These are phyloP conservation scores for Linum lewisii DNA, from an alignment of 345 rosid species.

Conservation along the genomic window DNA sequence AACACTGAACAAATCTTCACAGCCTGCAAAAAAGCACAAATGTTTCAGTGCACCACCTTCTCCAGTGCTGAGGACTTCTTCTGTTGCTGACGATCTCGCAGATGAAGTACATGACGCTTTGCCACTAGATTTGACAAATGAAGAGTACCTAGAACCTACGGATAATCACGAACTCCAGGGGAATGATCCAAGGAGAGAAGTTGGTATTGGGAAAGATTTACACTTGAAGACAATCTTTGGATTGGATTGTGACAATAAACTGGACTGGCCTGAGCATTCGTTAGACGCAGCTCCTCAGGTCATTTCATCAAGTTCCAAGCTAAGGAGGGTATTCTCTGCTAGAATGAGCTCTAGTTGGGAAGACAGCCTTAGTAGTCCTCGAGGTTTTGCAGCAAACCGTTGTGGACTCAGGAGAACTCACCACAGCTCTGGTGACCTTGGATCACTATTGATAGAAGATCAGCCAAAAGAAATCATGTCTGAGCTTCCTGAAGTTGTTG, in stretches of 20 bases:
- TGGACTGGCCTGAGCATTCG: conserved; percentile 89
- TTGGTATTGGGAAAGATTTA: conserved; percentile 26
- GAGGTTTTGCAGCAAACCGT: conserved; percentile 22
- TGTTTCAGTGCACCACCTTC: conserved; percentile 87
- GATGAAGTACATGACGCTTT: conserved; percentile 33
- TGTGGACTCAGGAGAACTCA: conserved; percentile 53
- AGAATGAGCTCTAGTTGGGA: conserved; percentile 41
- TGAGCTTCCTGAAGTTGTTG: conserved; percentile 23
- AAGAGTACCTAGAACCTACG: conserved; percentile 24
- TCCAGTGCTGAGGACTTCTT: conserved; percentile 64
- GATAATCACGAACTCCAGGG: conserved; percentile 17
- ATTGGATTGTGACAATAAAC: conserved; percentile 20
- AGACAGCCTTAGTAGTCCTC: conserved; percentile 32
- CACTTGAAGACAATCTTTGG: conserved; percentile 38
- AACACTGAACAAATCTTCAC: conserved; percentile 64
- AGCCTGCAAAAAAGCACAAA: conserved; percentile 48
- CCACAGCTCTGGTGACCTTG: conserved; percentile 56
- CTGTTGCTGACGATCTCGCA: conserved; percentile 58
- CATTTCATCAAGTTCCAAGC: conserved; percentile 43
- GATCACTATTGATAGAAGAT: conserved; percentile 30
- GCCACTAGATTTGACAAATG: conserved; percentile 31
- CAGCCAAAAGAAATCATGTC: conserved; percentile 19
- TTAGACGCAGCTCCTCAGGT: conserved; percentile 60
- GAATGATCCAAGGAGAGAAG: conserved; percentile 19
- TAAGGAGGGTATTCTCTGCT: conserved; percentile 57